These are phyloP conservation scores for Citrus medica DNA, from an alignment of 345 rosid species.

Conservation along the genomic window DNA sequence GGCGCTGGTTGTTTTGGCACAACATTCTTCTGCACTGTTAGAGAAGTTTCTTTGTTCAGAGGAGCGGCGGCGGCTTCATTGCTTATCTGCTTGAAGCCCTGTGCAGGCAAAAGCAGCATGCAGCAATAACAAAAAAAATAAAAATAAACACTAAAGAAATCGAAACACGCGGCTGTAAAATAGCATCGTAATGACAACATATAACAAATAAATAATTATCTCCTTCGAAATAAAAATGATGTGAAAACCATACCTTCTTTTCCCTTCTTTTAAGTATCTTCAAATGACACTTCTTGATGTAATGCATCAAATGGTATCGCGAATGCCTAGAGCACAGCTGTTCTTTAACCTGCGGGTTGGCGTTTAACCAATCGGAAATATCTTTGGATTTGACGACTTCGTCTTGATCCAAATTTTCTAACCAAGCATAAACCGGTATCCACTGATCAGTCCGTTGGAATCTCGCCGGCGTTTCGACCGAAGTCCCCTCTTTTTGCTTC, in stretches of 20 bases:
- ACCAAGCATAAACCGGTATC: conserved; percentile 86
- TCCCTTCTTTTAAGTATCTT: conserved; percentile 92
- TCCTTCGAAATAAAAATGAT: not conserved
- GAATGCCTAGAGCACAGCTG: conserved; percentile 77
- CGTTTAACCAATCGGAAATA: conserved; percentile 75
- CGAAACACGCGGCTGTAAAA: not conserved
- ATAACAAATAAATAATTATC: not conserved
- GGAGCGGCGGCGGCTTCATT: conserved; percentile 45
- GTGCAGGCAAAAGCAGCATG: conserved; percentile 18
- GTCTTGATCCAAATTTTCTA: conserved; percentile 71
- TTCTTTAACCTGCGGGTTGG: conserved; percentile 62
- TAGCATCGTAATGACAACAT: not conserved
- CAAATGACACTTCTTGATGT: conserved; percentile 88
- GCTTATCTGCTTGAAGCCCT: conserved; percentile 47
- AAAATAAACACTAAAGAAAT: not conserved
- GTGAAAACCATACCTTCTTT: conserved; percentile 42
- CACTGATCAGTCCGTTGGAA: conserved; percentile 91
- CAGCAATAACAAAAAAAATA: not conserved
- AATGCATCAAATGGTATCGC: conserved; percentile 90
- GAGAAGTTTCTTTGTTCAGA: conserved; percentile 36
- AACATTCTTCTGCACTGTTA: conserved; percentile 43
- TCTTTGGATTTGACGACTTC: conserved; percentile 87
- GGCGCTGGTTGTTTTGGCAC: conserved; percentile 35
- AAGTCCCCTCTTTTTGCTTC: conserved; percentile 38
- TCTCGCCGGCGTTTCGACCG: conserved; percentile 60